These are phyloP conservation scores for Phaeolepiota aurea DNA, from an alignment of 768 basidiomycete genomes.

Conservation along the genomic window DNA sequence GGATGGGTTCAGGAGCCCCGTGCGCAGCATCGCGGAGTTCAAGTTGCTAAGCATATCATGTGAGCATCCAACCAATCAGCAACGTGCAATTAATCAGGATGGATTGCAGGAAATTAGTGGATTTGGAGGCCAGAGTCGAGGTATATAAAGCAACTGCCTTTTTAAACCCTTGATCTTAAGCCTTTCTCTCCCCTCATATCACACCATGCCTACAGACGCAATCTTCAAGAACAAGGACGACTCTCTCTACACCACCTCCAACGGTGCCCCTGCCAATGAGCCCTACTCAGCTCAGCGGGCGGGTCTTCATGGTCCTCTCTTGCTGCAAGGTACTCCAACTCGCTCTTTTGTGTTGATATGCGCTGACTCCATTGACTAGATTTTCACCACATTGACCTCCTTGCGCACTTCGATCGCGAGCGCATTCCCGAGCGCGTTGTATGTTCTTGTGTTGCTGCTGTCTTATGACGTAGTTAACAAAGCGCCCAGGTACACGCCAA, in stretches of 20 bases:
- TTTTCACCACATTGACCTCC: conserved; percentile 82
- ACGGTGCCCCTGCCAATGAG: conserved; percentile 66
- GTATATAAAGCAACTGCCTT: background rate
- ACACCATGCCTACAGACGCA: conserved; percentile 61
- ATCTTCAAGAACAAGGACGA: conserved; percentile 45
- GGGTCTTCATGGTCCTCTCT: conserved; percentile 71
- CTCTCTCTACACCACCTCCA: conserved; percentile 78
- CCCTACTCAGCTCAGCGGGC: conserved; percentile 77
- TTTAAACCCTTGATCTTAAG: conserved; percentile 7
- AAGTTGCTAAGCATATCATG: too few species aligned
- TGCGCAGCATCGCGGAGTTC: too few species aligned
- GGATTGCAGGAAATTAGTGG: too few species aligned
- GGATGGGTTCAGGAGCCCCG: too few species aligned
- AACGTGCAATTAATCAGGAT: too few species aligned
- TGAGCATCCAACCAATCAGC: too few species aligned
- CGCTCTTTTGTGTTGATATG: background rate
- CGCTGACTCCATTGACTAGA: conserved; percentile 30
- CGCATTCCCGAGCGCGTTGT: conserved; percentile 94
- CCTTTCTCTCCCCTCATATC: conserved; percentile 8
- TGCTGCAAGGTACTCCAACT: conserved; percentile 64
- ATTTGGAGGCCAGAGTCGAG: background rate
- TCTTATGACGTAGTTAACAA: conserved; percentile 12
- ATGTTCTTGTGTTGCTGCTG: too few species aligned
- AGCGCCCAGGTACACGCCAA: conserved; percentile 76
- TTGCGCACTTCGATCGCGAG: conserved; percentile 91